Evolutionary conservation across 257 asterid species (phyloP), one percentile per base, ranked within the genome.

Genomic region (Asclepias syriaca): DNA sequence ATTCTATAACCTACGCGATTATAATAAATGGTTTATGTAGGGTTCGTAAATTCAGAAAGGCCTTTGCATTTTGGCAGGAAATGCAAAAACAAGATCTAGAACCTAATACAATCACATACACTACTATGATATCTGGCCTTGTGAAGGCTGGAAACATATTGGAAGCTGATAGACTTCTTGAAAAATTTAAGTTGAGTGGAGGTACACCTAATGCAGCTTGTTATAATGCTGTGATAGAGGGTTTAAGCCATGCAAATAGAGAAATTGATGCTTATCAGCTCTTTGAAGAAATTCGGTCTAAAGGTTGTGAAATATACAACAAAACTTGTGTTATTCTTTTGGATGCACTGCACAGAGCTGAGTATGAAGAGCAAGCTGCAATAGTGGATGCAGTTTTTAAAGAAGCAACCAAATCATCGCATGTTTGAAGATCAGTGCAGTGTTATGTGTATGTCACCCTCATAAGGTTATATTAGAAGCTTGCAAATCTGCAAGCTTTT

Each of bases 21-120:
- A 80, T 92, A 51, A 90, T 92, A 83, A 88, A 90, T 53, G 96
- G 98, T 57, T 84, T 90, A 10, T 92, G 94, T 55, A 84, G 77
- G 83, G 85, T 88, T 69, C 87, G 92, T 66, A 92, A 90, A 75
- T 90, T 90, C 87, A 92, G 87, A 46, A 92, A 92, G 76, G 98
- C 98, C 5, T 90, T 84, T 68, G 98, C 90, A 32, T 88, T 90
- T 84, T 92, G 98, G 98, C 96, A 92, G 65, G 97, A 90, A 77
- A 87, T 92, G 97, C 96, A 84, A 86, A 92, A 84, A 75, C 84
- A 83, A 74, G 96, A 96, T 66, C 37, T 92, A 84, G 81, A 85
- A 72, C 96, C 98, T n/a, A 85, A 90, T 71, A 82, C 43, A 34
- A 74, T 85, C 71, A 90, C 91, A 18, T 87, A 92, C 70, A 77